Evolutionary conservation across 768 basidiomycete genomes (phyloP).

Genomic region (Auriscalpium vulgare): DNA sequence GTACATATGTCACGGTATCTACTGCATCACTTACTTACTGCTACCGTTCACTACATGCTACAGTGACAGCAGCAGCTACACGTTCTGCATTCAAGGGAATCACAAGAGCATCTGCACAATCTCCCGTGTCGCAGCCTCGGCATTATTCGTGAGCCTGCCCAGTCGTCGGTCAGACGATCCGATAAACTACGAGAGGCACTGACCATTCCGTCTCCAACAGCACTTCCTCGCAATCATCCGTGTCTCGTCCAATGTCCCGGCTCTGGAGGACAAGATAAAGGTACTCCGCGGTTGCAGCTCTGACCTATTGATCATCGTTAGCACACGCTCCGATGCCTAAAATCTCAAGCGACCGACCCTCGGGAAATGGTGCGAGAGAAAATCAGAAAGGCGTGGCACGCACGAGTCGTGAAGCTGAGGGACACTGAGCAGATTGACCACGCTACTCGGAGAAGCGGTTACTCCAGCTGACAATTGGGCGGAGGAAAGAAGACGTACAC

Average conservation of each 20-base stretch:
- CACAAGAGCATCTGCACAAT: not conserved
- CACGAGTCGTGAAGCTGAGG: slow-evolving; percentile 36
- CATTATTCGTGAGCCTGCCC: slow-evolving; percentile 4
- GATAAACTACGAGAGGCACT: not conserved
- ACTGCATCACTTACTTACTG: too few relatives aligned
- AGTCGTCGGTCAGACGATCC: not conserved
- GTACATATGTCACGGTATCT: too few relatives aligned
- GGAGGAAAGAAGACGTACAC: slow-evolving; percentile 42
- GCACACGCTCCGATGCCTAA: slow-evolving; percentile 7
- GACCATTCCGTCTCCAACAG: slow-evolving; percentile 82
- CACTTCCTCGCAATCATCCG: slow-evolving; percentile 58
- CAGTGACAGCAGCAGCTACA: too few relatives aligned
- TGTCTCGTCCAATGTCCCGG: slow-evolving; percentile 55
- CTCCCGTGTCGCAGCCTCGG: slow-evolving; percentile 9
- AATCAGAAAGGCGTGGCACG: slow-evolving; percentile 41
- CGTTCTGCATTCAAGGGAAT: too few relatives aligned
- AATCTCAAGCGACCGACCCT: slow-evolving; percentile 41
- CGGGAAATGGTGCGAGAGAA: slow-evolving; percentile 76
- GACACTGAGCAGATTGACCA: slow-evolving; percentile 55
- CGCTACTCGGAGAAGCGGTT: slow-evolving; percentile 31
- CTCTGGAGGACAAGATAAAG: slow-evolving; percentile 73
- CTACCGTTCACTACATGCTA: too few relatives aligned
- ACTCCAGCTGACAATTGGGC: not conserved
- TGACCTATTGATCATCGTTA: slow-evolving; percentile 42
- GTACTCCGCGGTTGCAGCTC: slow-evolving; percentile 75